phyloP scores from a whole-genome alignment of 257 asterid species.

The Parsonsia alboflavescens region DNA sequence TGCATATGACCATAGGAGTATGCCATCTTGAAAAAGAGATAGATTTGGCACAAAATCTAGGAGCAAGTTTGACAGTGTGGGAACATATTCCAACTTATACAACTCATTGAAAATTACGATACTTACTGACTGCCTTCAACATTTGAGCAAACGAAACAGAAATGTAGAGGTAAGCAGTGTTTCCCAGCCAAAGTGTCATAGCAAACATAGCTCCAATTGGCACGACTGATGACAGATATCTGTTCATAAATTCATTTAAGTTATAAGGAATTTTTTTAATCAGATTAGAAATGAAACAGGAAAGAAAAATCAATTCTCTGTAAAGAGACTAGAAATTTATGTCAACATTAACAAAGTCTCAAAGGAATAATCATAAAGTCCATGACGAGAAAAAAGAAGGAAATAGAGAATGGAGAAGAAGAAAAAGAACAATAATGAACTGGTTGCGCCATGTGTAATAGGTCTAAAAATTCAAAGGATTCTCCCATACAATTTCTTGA shows the following conservation, averaged over 20 bases:
- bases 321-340: not conserved
- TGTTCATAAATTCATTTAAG: constrained; percentile 21
- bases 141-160: constrained; percentile 97
- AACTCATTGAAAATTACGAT: not conserved
- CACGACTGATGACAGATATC: constrained; percentile 75
- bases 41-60: not conserved
- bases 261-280: not conserved
- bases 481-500: not conserved
- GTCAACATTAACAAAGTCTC: not conserved
- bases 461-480: not conserved
- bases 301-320: not conserved
- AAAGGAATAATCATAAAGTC: not conserved
- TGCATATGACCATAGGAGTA: not conserved
- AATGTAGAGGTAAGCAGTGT: constrained; percentile 97
- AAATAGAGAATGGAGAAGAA: not conserved
- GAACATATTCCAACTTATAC: not conserved
- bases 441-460: not conserved
- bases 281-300: not conserved
- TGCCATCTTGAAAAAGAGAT: not conserved
- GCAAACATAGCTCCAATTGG: constrained; percentile 99
- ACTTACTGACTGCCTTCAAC: constrained; percentile 98
- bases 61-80: not conserved
- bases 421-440: not conserved
- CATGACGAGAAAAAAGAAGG: not conserved
- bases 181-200: constrained; percentile 98